phyloP scores from a whole-genome alignment of 768 basidiomycete species.

The Mycena vitilis region DNA sequence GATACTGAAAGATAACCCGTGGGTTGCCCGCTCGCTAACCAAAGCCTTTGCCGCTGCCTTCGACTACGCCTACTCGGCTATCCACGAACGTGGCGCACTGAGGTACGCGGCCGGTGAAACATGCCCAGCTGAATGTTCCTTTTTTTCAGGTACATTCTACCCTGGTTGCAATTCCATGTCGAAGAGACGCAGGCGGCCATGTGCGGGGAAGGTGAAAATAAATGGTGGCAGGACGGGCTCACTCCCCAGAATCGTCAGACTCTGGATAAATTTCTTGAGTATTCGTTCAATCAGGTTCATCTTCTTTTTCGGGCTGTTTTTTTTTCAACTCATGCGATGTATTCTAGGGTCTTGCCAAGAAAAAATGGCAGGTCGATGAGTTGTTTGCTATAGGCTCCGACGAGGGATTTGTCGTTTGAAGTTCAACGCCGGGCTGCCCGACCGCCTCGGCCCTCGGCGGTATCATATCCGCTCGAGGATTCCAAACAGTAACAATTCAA shows the following conservation, averaged over 20 bases:
- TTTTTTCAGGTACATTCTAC: conserved; percentile 18
- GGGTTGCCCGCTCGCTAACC: conserved; percentile 30
- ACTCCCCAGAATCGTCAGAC: conserved; percentile 28
- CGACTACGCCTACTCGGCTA: conserved; percentile 33
- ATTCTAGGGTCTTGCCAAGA: conserved; percentile 29
- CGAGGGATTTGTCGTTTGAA: conserved; percentile 24
- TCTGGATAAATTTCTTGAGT: conserved; percentile 33
- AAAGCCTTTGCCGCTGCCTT: conserved; percentile 29
- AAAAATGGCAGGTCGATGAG: conserved; percentile 29
- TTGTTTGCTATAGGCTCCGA: conserved; percentile 18
- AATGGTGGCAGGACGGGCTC: conserved; percentile 33
- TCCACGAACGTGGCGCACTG: conserved; percentile 32
- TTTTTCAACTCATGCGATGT: neutral
- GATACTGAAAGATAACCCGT: conserved; percentile 14
- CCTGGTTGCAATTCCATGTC: conserved; percentile 28
- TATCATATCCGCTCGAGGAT: neutral
- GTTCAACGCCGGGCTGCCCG: no score
- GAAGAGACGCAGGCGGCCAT: conserved; percentile 31
- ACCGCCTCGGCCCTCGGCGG: neutral
- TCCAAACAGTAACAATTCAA: no score
- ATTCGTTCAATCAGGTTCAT: conserved; percentile 29
- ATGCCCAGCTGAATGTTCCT: neutral
- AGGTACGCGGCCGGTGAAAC: neutral
- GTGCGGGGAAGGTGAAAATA: conserved; percentile 20
- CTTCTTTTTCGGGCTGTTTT: neutral